phyloP scores from a whole-genome alignment of 805 yeast genomes.

The Ogataea angusta region DNA sequence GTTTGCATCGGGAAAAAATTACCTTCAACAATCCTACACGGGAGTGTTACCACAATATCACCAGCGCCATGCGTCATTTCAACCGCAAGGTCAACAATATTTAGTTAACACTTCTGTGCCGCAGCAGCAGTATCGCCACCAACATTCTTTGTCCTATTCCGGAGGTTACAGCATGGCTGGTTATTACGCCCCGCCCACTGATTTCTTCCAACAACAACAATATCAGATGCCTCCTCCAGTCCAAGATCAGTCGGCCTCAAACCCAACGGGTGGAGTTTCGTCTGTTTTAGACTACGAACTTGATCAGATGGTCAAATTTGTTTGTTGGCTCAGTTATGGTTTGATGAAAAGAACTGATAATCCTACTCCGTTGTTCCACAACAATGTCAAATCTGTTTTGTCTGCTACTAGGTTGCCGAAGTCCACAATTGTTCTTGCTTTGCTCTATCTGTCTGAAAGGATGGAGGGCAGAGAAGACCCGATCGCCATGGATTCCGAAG shows the following conservation, averaged over 20 bases:
- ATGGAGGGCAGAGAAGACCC: constrained; percentile 36
- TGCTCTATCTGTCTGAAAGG: constrained; percentile 70
- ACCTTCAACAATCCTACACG: constrained; percentile 9
- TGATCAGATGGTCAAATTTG: constrained; percentile 72
- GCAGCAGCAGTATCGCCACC: constrained; percentile 20
- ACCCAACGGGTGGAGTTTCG: constrained; percentile 67
- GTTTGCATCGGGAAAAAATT: constrained; percentile 14
- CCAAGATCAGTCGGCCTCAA: constrained; percentile 14
- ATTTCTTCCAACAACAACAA: constrained; percentile 12
- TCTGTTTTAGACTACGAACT: constrained; percentile 78
- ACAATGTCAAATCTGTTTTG: constrained; percentile 63
- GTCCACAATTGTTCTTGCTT: constrained; percentile 73
- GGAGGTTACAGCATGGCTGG: constrained; percentile 17
- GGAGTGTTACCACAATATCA: constrained; percentile 19
- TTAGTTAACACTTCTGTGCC: constrained; percentile 9
- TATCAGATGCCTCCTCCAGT: constrained; percentile 8
- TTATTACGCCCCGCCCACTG: constrained; percentile 14
- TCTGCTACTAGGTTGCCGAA: constrained; percentile 86
- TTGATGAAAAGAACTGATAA: constrained; percentile 52
- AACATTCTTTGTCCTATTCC: constrained; percentile 21
- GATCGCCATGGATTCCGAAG: constrained; percentile 33
- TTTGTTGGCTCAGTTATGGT: constrained; percentile 70
- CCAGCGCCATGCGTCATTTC: constrained; percentile 23
- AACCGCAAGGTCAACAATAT: constrained; percentile 17
- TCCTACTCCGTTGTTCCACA: constrained; percentile 51